These are phyloP conservation scores for Diversispora eburnea DNA, from an alignment of 192 early-diverging fungal genomes.

Conservation along the genomic window DNA sequence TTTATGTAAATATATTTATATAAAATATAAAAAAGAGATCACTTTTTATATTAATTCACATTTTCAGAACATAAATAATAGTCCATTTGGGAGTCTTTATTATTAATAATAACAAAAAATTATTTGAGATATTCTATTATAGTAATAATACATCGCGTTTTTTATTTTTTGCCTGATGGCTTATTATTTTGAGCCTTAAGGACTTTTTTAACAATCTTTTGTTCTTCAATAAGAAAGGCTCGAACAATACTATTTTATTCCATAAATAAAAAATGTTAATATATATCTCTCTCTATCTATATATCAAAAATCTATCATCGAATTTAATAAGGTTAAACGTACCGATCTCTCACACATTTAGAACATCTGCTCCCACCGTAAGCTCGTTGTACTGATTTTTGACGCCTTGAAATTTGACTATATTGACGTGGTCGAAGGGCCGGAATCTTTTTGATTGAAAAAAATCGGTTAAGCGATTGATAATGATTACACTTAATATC, in stretches of 20 bases:
- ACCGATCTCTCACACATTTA: slow-evolving; percentile 66
- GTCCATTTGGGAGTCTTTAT: neutral
- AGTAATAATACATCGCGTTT: neutral
- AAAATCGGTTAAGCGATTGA: neutral
- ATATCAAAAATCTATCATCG: no score
- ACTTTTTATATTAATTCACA: no score
- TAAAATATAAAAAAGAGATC: no score
- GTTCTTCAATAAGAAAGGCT: slow-evolving; percentile 99
- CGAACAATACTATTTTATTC: slow-evolving; percentile 81
- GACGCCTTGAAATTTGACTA: slow-evolving; percentile 83
- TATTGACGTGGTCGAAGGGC: slow-evolving; percentile 91
- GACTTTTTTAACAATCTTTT: slow-evolving; percentile 99
- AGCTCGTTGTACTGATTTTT: slow-evolving; percentile 91
- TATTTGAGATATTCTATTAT: neutral
- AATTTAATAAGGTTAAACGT: slow-evolving; percentile 23
- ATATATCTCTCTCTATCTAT: no score
- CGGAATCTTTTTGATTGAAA: slow-evolving; percentile 54
- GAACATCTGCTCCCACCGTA: slow-evolving; percentile 97
- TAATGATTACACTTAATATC: neutral
- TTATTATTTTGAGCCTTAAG: slow-evolving; percentile 72
- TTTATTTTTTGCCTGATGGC: slow-evolving; percentile 30
- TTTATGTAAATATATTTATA: no score
- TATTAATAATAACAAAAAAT: slow-evolving; percentile 6
- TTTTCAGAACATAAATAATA: no score
- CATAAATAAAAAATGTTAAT: slow-evolving; percentile 61